Base-by-base conservation (phyloP, 1,284 basidiomycete species). In the Sporisorium graminicola region DNA sequence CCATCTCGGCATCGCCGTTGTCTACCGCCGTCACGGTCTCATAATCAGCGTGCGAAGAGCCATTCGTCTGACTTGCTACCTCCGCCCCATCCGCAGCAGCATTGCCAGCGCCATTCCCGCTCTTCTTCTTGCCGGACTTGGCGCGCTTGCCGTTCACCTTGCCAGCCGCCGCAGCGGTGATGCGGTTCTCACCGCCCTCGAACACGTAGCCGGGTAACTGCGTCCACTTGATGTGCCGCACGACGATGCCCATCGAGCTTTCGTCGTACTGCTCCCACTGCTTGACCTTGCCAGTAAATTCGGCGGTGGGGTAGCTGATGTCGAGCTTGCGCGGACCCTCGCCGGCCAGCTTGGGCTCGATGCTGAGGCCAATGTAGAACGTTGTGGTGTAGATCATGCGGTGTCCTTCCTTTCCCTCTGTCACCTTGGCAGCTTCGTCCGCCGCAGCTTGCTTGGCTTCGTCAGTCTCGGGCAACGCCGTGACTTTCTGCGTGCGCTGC, bases 181-280 rank as follows among this genome's bases (percentile, higher is more conserved):
- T 58, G 16, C 72, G 46, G 29, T 66, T 70, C 58, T 69, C 74
- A 61, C 92, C 92, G 55, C 90, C 89, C 56, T 93, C 93, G 80
- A 86, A 94, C 35, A 94, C 92, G 75, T 92, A 90, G 75, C 94
- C 92, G 14, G 93, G 94, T 58, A 95, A 87, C 10, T 88, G 87
- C 55, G 91, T 95, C 95, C 91, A 92, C 88, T 92, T 98, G 82
- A 98, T 94, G 85, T 98, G 92, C 58, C 94, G 91, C 22, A 99
- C 92, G 52, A 94, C 90, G 71, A 99, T 94, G 26, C 94, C 94
- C 96, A 99, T 99, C 54, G 91, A 91, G 20, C 91, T 88, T 81
- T 95, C 93, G 71, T 98, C 94, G 82, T 92, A 99, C 86, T 93
- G 93, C 82, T 98, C 96, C 95, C 97, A 99, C 87, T 91, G 88